Conservation (phyloP, 2,329 filamentous ascomycete species). For the Calonectria honghensis region DNA sequence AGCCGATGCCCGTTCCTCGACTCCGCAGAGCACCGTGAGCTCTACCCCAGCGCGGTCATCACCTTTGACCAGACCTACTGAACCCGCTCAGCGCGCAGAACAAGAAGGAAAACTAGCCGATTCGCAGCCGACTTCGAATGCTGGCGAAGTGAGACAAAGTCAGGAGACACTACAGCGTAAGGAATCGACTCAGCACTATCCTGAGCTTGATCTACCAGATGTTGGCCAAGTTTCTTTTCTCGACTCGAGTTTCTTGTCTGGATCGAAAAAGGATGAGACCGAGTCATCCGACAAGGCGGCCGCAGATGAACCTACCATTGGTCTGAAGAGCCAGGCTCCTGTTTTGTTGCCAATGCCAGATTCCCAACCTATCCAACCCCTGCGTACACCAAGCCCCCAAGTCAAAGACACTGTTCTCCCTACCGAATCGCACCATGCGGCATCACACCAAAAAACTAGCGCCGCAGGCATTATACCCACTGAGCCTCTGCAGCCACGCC, state of each 20-base stretch:
- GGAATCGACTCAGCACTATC: neutral
- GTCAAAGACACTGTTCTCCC: slow-evolving; percentile 38
- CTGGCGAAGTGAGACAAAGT: neutral
- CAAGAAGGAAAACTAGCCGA: slow-evolving; percentile 77
- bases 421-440: slow-evolving; percentile 30
- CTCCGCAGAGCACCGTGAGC: slow-evolving; percentile 49
- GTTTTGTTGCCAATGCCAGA: slow-evolving; percentile 47
- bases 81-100: slow-evolving; percentile 82
- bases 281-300: slow-evolving; percentile 30
- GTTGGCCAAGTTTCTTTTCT: slow-evolving; percentile 77
- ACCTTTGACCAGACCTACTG: slow-evolving; percentile 82
- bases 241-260: slow-evolving; percentile 74
- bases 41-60: slow-evolving; percentile 66
- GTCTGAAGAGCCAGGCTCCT: slow-evolving; percentile 32
- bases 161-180: neutral
- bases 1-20: slow-evolving; percentile 51
- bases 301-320: neutral
- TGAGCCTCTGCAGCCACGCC: slow-evolving; percentile 67
- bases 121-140: slow-evolving; percentile 75
- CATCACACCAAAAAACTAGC: slow-evolving; percentile 26
- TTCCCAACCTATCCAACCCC: slow-evolving; percentile 55
- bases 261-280: slow-evolving; percentile 51
- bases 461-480: slow-evolving; percentile 61
- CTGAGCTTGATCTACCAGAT: slow-evolving; percentile 72
- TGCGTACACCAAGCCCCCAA: slow-evolving; percentile 60